Evolutionary conservation across 75 land plant genomes (phyloP).

Genomic region (Cryptomeria japonica): DNA sequence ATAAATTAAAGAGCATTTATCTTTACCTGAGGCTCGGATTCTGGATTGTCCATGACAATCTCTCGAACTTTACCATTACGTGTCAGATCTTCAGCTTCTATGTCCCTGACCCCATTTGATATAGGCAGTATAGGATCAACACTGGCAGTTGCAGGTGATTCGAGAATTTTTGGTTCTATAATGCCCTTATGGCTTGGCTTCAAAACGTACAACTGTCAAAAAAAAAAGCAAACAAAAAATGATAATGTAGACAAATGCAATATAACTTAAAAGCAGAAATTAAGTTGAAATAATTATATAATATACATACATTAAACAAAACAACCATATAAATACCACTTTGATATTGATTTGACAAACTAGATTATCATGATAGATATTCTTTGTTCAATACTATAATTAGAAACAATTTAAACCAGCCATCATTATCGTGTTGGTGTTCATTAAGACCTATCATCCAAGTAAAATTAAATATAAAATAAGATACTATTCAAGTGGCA

Average conservation of each 20-base stretch:
- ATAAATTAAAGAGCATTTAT: slow-evolving; percentile 1
- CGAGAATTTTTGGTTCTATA: slow-evolving; percentile 46
- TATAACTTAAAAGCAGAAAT: too few relatives aligned
- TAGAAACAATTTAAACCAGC: too few relatives aligned
- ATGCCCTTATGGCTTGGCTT: slow-evolving; percentile 73
- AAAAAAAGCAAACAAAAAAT: background rate
- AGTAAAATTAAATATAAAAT: too few relatives aligned
- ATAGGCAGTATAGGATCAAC: slow-evolving; percentile 47
- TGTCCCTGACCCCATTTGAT: slow-evolving; percentile 48
- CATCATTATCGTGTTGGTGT: too few relatives aligned
- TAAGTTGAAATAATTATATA: too few relatives aligned
- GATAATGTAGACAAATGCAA: background rate
- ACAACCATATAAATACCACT: too few relatives aligned
- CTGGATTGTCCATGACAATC: slow-evolving; percentile 65
- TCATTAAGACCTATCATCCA: too few relatives aligned
- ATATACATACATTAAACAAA: too few relatives aligned
- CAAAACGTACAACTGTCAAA: slow-evolving; percentile 59
- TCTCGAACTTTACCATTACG: slow-evolving; percentile 70
- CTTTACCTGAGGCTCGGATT: slow-evolving; percentile 41
- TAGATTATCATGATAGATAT: too few relatives aligned
- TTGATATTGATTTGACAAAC: too few relatives aligned
- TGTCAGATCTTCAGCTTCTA: slow-evolving; percentile 50
- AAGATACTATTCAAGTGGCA: too few relatives aligned
- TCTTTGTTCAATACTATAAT: too few relatives aligned
- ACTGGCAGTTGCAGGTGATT: slow-evolving; percentile 53